These are phyloP conservation scores for Hypoxylon lienhwacheense DNA, from an alignment of 495 filamentous ascomycete genomes.

Conservation along the genomic window DNA sequence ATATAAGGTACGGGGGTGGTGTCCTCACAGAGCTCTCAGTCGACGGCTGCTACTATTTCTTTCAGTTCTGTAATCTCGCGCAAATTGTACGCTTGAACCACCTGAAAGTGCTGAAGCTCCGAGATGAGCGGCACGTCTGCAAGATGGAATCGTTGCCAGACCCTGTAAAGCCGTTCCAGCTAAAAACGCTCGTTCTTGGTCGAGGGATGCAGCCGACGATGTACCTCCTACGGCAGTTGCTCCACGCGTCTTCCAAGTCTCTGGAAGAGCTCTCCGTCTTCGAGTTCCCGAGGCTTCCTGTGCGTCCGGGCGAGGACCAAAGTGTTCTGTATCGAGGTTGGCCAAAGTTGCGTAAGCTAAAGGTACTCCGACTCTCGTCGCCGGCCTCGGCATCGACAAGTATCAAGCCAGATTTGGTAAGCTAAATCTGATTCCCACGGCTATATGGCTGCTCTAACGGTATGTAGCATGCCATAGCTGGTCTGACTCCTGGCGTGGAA, in stretches of 20 bases:
- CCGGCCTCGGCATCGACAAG: not conserved
- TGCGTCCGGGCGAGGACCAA: not conserved
- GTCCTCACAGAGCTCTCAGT: conserved; percentile 21
- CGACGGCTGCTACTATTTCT: conserved; percentile 3
- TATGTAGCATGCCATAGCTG: conserved; percentile 9
- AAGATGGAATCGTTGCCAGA: not conserved
- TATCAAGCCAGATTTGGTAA: not conserved
- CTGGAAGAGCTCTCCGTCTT: conserved; percentile 32
- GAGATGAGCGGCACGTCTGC: not conserved
- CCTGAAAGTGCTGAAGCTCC: conserved; percentile 25
- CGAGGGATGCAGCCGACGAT: not conserved
- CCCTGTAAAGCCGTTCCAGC: not conserved
- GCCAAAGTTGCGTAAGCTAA: conserved; percentile 27
- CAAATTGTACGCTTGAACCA: conserved; percentile 1
- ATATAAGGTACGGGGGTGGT: conserved; percentile 17
- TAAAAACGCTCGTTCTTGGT: conserved; percentile 23
- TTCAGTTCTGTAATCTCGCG: not conserved
- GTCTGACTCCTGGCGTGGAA: conserved; percentile 27
- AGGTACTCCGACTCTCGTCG: conserved; percentile 14
- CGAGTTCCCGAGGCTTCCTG: not conserved
- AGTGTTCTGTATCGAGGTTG: conserved; percentile 21
- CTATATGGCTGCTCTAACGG: conserved; percentile 11
- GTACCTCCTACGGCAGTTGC: conserved; percentile 9
- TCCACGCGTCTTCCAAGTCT: conserved; percentile 12
- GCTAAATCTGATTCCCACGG: not conserved